Conservation (phyloP, 2,329 filamentous ascomycete genomes). For the Sodiomyces alkalinus region DNA sequence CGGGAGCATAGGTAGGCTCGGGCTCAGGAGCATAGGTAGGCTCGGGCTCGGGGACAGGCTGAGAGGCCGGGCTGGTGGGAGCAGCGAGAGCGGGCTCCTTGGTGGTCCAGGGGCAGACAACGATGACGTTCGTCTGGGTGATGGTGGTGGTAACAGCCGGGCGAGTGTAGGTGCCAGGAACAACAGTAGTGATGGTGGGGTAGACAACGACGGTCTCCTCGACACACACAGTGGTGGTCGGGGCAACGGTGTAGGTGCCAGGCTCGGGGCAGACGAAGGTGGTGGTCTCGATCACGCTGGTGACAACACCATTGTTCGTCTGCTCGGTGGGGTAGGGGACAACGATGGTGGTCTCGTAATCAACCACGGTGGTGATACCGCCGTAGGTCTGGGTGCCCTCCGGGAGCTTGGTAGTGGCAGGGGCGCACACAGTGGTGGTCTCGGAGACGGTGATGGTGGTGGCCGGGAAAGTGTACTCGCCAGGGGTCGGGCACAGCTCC, state of each 20-base stretch:
- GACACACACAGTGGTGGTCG: conserved; percentile 44
- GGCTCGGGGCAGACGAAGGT: conserved; percentile 58
- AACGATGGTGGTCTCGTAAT: conserved; percentile 48
- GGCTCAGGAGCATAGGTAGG: conserved; percentile 7
- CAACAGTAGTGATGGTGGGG: conserved; percentile 48
- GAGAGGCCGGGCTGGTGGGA: conserved; percentile 12
- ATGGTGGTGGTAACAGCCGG: conserved; percentile 52
- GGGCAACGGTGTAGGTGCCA: conserved; percentile 63
- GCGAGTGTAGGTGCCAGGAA: conserved; percentile 59
- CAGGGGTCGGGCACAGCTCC: conserved; percentile 46
- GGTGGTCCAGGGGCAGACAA: conserved; percentile 54
- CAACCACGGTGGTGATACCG: conserved; percentile 57
- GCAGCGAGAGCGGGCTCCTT: conserved; percentile 14
- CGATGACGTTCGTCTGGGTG: conserved; percentile 51
- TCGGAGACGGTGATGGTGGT: conserved; percentile 53
- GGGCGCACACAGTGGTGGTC: conserved; percentile 51
- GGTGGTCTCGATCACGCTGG: conserved; percentile 53
- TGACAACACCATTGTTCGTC: conserved; percentile 42
- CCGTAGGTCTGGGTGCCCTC: conserved; percentile 53
- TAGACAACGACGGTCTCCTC: conserved; percentile 43
- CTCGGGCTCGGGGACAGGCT: conserved; percentile 9
- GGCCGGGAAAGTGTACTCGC: conserved; percentile 62
- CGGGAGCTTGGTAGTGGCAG: conserved; percentile 44
- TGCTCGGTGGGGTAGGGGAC: conserved; percentile 55
- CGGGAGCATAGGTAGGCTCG: conserved; percentile 9